These are phyloP conservation scores for Teunomyces tritomae DNA, from an alignment of 805 yeast genomes.

Conservation along the genomic window DNA sequence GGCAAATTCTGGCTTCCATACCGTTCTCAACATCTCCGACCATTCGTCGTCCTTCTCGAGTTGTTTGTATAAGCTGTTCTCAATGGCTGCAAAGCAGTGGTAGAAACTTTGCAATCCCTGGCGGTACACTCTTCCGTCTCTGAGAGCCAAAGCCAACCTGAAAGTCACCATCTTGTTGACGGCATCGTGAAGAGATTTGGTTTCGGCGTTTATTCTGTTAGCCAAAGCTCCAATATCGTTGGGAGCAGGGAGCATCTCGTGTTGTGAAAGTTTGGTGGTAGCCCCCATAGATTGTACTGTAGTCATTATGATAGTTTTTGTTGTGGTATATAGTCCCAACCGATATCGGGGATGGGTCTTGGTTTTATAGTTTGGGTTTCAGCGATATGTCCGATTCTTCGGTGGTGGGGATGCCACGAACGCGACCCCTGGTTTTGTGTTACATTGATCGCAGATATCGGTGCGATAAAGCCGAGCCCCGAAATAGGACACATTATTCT, in stretches of 20 bases:
- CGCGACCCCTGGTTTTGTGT: not conserved
- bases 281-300: slow-evolving; percentile 15
- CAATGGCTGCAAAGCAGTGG: slow-evolving; percentile 66
- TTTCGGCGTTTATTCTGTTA: slow-evolving; percentile 72
- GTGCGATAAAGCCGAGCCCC: slow-evolving; percentile 1
- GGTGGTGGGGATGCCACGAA: no score
- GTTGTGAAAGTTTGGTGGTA: slow-evolving; percentile 33
- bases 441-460: not conserved
- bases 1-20: slow-evolving; percentile 71
- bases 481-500: not conserved
- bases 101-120: slow-evolving; percentile 77
- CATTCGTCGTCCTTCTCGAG: slow-evolving; percentile 36
- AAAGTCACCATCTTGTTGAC: slow-evolving; percentile 67
- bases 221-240: slow-evolving; percentile 82
- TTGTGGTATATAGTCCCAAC: not conserved
- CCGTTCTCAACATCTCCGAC: slow-evolving; percentile 49
- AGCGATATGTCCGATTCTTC: slow-evolving; percentile 1
- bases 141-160: slow-evolving; percentile 69
- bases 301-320: not conserved
- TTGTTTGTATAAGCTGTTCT: slow-evolving; percentile 48
- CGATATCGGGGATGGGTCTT: not conserved
- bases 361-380: not conserved
- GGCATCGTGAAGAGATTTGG: slow-evolving; percentile 62
- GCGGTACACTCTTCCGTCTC: slow-evolving; percentile 73
- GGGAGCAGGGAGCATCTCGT: slow-evolving; percentile 69